A percentile compares a stretch with the other conserved stretches of the same genome.
These are phyloP conservation scores for Pseudogymnoascus sp. DNA, from an alignment of 2,329 filamentous ascomycete genomes.

Conservation along the genomic window DNA sequence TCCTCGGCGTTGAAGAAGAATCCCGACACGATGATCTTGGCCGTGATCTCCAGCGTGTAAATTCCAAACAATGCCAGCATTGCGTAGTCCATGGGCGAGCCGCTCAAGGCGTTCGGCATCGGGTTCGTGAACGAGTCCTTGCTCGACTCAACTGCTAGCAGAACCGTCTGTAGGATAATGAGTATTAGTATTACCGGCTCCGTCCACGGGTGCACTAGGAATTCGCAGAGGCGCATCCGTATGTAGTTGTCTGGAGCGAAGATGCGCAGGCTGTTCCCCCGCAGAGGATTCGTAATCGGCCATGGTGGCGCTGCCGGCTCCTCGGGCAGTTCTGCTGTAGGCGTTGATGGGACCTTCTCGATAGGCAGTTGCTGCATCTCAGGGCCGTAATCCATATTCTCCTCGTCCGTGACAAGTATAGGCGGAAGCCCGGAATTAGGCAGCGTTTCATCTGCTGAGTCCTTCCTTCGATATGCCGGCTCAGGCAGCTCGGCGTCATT, in stretches of 20 bases:
- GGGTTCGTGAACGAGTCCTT: conserved; percentile 60
- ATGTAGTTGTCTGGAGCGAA: conserved; percentile 74
- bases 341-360: conserved; percentile 15
- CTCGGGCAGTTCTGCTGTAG: neutral
- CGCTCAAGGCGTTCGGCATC: conserved; percentile 60
- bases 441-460: conserved; percentile 17
- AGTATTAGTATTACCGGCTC: conserved; percentile 82
- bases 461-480: conserved; percentile 40
- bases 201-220: conserved; percentile 78
- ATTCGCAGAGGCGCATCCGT: conserved; percentile 67
- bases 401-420: neutral
- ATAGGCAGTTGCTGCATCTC: conserved; percentile 2
- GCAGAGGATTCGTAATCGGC: conserved; percentile 66
- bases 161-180: conserved; percentile 79
- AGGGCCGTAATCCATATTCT: neutral
- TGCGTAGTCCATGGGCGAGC: conserved; percentile 36
- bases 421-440: conserved; percentile 1
- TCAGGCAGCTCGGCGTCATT: conserved; percentile 84
- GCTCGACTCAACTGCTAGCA: conserved; percentile 80
- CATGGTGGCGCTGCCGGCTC: conserved; percentile 14
- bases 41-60: conserved; percentile 79
- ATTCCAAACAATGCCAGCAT: conserved; percentile 78
- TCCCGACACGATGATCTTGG: conserved; percentile 86
- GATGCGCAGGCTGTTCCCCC: conserved; percentile 77
- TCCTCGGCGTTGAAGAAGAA: conserved; percentile 85